A percentile compares a stretch with the other conserved stretches of the same genome.
Conservation (phyloP, 179 eudicot species). For the Beta corolliflora region DNA sequence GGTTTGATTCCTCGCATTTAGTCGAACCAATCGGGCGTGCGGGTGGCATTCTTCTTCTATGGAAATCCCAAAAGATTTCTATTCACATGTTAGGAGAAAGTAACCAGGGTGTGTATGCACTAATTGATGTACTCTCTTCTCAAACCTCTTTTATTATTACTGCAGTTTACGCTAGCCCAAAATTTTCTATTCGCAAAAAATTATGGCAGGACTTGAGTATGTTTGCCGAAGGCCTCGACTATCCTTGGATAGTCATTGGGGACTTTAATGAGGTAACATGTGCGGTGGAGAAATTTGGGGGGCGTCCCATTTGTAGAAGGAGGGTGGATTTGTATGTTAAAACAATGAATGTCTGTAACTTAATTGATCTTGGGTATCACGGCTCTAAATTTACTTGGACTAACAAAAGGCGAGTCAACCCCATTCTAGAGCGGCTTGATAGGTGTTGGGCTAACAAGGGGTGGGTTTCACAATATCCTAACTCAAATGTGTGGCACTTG, state of each 20-base stretch:
- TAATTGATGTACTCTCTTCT: neutral
- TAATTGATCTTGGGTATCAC: no score
- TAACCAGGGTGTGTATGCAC: neutral
- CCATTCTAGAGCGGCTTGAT: neutral
- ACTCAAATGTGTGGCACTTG: neutral
- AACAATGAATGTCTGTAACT: no score
- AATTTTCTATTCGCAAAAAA: neutral
- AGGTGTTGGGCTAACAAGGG: neutral
- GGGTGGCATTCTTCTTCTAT: neutral
- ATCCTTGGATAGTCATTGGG: no score
- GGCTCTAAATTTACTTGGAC: neutral
- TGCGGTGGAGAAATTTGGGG: no score
- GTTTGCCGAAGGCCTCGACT: no score
- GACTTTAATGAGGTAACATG: no score
- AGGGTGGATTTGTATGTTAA: no score
- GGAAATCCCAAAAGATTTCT: neutral
- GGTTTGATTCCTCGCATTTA: neutral
- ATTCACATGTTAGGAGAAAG: neutral
- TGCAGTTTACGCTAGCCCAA: neutral
- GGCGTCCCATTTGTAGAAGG: no score
- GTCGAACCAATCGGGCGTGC: neutral
- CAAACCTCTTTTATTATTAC: neutral
- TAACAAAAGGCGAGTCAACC: neutral
- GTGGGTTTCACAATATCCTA: neutral
- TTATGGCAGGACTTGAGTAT: no score